These are phyloP conservation scores for Aspergillus quadricinctus DNA, from an alignment of 2,329 filamentous ascomycete species.

Conservation along the genomic window DNA sequence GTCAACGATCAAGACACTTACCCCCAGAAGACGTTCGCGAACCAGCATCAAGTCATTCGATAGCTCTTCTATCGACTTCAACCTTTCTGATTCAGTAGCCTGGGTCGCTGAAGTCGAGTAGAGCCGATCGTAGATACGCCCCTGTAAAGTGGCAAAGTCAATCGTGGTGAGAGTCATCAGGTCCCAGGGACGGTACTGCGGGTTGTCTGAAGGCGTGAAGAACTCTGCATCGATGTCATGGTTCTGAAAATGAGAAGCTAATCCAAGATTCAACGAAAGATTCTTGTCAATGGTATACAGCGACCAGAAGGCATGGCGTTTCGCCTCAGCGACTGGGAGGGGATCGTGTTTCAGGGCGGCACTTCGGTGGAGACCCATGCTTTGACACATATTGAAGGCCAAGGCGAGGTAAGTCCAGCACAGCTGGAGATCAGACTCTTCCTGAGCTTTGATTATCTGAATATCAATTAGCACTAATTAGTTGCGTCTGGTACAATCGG, in stretches of 20 bases:
- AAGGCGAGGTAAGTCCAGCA: slow-evolving; percentile 23
- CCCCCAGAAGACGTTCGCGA: slow-evolving; percentile 17
- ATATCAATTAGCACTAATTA: slow-evolving; percentile 5
- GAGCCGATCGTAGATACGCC: slow-evolving; percentile 21
- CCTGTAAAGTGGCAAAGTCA: slow-evolving; percentile 21
- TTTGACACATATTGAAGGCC: slow-evolving; percentile 23
- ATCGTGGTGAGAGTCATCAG: slow-evolving; percentile 19
- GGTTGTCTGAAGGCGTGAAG: slow-evolving; percentile 15
- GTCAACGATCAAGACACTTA: slow-evolving; percentile 5
- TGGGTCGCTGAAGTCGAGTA: slow-evolving; percentile 19
- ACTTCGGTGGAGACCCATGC: slow-evolving; percentile 17
- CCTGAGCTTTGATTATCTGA: slow-evolving; percentile 23
- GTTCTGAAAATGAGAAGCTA: slow-evolving; percentile 24
- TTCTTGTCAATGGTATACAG: slow-evolving; percentile 25
- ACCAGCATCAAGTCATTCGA: slow-evolving; percentile 21
- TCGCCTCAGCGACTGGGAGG: slow-evolving; percentile 13
- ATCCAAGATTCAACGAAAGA: slow-evolving; percentile 20
- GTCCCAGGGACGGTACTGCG: slow-evolving; percentile 19
- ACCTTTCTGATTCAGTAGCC: slow-evolving; percentile 10
- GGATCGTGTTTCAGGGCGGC: slow-evolving; percentile 14
- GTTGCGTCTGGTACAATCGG: not conserved
- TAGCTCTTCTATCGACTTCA: slow-evolving; percentile 14
- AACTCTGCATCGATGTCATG: slow-evolving; percentile 22
- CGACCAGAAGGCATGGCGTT: slow-evolving; percentile 23
- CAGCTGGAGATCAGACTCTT: slow-evolving; percentile 22